Evolutionary conservation across 805 yeast species (phyloP).

Genomic region (Ogataea neopini): DNA sequence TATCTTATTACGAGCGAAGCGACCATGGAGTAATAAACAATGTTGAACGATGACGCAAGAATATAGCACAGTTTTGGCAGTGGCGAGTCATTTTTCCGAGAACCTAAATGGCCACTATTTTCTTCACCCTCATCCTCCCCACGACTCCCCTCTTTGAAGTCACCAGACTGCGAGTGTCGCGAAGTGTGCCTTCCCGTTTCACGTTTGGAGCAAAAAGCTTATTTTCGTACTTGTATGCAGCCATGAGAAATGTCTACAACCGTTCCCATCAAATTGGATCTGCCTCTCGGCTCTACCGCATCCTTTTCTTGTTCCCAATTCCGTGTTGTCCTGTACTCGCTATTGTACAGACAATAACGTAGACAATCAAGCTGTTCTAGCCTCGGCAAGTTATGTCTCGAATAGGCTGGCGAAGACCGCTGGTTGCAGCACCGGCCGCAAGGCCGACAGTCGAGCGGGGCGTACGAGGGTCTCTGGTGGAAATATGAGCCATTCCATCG

Average conservation of each 20-base stretch:
- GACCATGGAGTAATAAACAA: not conserved
- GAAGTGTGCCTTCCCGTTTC: not conserved
- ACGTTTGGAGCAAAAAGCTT: not conserved
- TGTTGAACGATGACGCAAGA: too few relatives aligned
- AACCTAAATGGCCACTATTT: too few relatives aligned
- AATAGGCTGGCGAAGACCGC: too few relatives aligned
- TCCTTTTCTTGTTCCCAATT: not conserved
- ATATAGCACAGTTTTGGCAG: too few relatives aligned
- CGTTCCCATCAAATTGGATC: conserved; percentile 3
- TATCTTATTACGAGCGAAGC: not conserved
- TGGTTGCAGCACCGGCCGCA: too few relatives aligned
- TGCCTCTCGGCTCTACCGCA: not conserved
- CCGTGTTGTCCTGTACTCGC: not conserved
- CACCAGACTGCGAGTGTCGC: not conserved
- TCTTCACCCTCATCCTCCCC: too few relatives aligned
- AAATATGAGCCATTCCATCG: too few relatives aligned
- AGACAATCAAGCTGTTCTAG: not conserved
- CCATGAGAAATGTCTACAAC: not conserved
- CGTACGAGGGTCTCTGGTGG: too few relatives aligned
- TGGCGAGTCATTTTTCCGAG: too few relatives aligned
- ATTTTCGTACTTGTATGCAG: not conserved
- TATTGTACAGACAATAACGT: not conserved
- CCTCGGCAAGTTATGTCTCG: conserved; percentile 1
- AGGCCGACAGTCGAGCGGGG: too few relatives aligned
- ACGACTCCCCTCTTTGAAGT: too few relatives aligned